Evolutionary conservation across 805 yeast genomes (phyloP), one percentile per base, ranked within the genome.

Genomic region (Spathaspora boniae): DNA sequence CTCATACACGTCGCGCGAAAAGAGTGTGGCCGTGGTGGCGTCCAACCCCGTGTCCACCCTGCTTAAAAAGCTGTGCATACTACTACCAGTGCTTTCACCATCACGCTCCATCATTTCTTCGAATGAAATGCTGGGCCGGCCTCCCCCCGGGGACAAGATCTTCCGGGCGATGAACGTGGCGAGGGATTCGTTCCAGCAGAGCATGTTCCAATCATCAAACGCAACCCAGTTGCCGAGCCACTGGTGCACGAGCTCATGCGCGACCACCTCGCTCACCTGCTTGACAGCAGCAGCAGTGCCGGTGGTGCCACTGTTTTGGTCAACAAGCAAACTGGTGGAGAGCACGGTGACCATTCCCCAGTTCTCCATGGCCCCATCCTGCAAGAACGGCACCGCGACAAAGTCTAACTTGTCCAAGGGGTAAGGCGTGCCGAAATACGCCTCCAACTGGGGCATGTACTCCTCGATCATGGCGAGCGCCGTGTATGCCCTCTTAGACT

Each of bases 281-380:
- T 35, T 36, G 25, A 61, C 56, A 3, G 55, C 44, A 0, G 35
- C 25, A 2, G 23, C 4, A n/a, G n/a, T n/a, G n/a, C n/a, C n/a
- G n/a, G n/a, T n/a, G n/a, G n/a, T n/a, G n/a, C n/a, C n/a, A n/a
- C n/a, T n/a, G n/a, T n/a, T n/a, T n/a, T 53, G 58, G 26, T 53
- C 52, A 12, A 55, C 24, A 17, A 58, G 47, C 9, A 66, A 36
- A 44, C 77, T 80, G 30, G 71, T 70, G 34, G 74, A 70, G 36
- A 79, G 70, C 6, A 81, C 66, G 2, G 82, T 74, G 33, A 85
- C 68, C 59, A 82, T 58, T 3, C 86, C 84, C 75, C 82, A 80
- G 53, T 84, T 83, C 53, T 85, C 94, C 79, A 82, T 84, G 2
- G 86, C 94, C 40, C 85, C 84, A 52, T 83, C 91, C 19, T 78